phyloP scores from a whole-genome alignment of 1,284 basidiomycete species.

The Mycena sp. region DNA sequence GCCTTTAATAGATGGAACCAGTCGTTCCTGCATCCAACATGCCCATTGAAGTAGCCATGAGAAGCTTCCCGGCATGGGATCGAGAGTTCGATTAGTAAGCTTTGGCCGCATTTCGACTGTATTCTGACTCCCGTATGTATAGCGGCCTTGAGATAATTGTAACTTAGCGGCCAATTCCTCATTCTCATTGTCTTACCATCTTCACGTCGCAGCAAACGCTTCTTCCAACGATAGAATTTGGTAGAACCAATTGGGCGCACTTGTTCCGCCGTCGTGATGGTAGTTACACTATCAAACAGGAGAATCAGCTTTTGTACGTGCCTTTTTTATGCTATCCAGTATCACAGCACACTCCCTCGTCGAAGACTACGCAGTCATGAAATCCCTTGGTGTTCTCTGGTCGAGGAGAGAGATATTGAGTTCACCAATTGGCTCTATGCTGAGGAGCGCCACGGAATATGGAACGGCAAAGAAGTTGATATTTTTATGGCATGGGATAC shows the following conservation, averaged over 20 bases:
- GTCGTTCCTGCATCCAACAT: slow-evolving; percentile 11
- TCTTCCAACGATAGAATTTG: slow-evolving; percentile 50
- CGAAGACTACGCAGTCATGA: slow-evolving; percentile 42
- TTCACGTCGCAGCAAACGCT: slow-evolving; percentile 45
- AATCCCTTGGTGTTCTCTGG: slow-evolving; percentile 16
- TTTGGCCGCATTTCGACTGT: neutral
- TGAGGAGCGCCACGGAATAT: slow-evolving; percentile 39
- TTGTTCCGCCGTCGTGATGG: slow-evolving; percentile 43
- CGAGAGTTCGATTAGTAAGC: slow-evolving; percentile 9
- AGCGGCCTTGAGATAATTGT: slow-evolving; percentile 20
- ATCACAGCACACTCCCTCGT: neutral
- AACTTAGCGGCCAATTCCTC: slow-evolving; percentile 1
- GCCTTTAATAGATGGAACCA: too few relatives aligned
- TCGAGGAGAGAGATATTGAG: slow-evolving; percentile 43
- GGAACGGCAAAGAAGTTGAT: slow-evolving; percentile 44
- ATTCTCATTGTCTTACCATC: slow-evolving; percentile 8
- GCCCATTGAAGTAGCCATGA: neutral
- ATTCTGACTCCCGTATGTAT: too few relatives aligned
- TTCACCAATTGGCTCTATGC: slow-evolving; percentile 40
- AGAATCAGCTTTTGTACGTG: slow-evolving; percentile 34
- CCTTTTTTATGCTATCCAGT: too few relatives aligned
- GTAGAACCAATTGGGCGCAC: slow-evolving; percentile 55
- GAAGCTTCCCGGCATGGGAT: neutral
- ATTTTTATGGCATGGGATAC: slow-evolving; percentile 46
- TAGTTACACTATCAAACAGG: slow-evolving; percentile 47